Percentiles rank a stretch among this genome's conserved stretches.
phyloP scores from a whole-genome alignment of 345 rosid species.

The Euphorbia pulcherrima region DNA sequence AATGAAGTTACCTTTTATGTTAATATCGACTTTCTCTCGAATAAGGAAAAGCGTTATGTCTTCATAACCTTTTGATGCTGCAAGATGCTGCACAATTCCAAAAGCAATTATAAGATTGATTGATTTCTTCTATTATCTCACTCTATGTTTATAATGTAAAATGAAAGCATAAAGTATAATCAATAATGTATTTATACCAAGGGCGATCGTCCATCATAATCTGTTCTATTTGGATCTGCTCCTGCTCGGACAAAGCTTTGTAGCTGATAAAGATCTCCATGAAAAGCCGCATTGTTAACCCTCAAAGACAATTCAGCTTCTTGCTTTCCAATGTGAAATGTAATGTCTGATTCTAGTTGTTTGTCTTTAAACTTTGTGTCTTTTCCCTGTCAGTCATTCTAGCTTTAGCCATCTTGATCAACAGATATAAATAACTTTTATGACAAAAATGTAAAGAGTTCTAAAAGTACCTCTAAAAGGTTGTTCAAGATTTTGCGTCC shows the following conservation, averaged over 20 bases:
- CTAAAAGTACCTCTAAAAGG: constrained; percentile 58
- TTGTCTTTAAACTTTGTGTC: constrained; percentile 62
- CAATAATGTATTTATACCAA: constrained; percentile 45
- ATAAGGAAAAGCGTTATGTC: constrained; percentile 64
- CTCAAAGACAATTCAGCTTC: constrained; percentile 93
- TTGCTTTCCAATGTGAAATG: constrained; percentile 86
- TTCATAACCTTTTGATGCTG: constrained; percentile 76
- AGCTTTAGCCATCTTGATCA: constrained; percentile 8
- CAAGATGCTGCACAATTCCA: constrained; percentile 70
- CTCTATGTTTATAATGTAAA: neutral
- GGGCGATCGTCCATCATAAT: constrained; percentile 91
- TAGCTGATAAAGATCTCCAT: constrained; percentile 79
- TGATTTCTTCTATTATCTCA: neutral
- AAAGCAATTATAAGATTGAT: constrained; percentile 7
- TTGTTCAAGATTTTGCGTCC: constrained; percentile 80
- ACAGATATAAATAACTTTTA: neutral
- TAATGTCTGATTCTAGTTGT: constrained; percentile 73
- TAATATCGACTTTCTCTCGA: constrained; percentile 54
- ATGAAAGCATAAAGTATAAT: neutral
- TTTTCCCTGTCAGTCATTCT: constrained; percentile 51
- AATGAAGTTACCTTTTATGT: constrained; percentile 58
- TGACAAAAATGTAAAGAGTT: neutral
- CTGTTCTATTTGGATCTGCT: constrained; percentile 81
- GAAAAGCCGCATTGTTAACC: constrained; percentile 74
- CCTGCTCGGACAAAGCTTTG: constrained; percentile 74